These are phyloP conservation scores for Zoysia matrella DNA, from an alignment of 202 grass and related monocot species.

Conservation along the genomic window DNA sequence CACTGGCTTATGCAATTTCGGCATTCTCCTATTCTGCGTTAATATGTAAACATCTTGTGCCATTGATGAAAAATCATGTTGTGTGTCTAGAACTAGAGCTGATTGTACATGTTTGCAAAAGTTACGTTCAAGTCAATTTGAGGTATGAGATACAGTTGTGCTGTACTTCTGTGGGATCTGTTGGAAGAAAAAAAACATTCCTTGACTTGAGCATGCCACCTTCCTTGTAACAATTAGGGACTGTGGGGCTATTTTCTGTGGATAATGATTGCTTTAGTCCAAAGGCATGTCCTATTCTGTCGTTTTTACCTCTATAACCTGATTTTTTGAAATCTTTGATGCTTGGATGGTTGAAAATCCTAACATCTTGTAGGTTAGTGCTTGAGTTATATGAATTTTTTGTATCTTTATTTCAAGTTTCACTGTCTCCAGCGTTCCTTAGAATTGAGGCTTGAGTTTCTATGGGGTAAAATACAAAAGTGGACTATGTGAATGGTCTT, in stretches of 20 bases:
- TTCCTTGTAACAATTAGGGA: background rate
- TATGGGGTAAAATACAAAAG: background rate
- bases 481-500: background rate
- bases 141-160: background rate
- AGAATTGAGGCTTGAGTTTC: background rate
- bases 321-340: background rate
- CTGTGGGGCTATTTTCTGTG: background rate
- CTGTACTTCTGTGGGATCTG: background rate
- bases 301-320: background rate
- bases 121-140: background rate
- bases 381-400: slow-evolving; percentile 7
- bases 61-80: background rate
- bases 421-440: background rate
- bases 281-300: background rate
- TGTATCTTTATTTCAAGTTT: background rate
- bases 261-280: background rate
- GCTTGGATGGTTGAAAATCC: slow-evolving; percentile 7
- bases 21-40: background rate
- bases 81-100: background rate
- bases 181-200: background rate
- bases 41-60: background rate
- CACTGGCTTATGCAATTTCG: background rate
- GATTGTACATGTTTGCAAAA: slow-evolving; percentile 1
- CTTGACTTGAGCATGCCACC: background rate
- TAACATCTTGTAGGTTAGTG: background rate